Percentiles rank a stretch among this genome's conserved stretches.
phyloP scores from a whole-genome alignment of 805 yeast genomes.

The Metschnikowia santaceciliae region DNA sequence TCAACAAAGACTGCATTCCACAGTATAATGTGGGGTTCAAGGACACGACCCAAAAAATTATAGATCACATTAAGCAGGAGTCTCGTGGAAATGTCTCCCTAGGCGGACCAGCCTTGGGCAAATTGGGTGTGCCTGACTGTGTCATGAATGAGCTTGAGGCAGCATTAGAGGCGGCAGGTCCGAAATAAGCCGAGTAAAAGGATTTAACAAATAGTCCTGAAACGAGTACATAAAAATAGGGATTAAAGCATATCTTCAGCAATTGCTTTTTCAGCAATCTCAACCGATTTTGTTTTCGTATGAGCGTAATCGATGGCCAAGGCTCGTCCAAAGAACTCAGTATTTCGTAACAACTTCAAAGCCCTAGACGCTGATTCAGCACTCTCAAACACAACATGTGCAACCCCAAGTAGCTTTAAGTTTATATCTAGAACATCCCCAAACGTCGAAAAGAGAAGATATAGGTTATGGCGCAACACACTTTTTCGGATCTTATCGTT shows the following conservation, averaged over 20 bases:
- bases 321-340: constrained; percentile 50
- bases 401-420: constrained; percentile 58
- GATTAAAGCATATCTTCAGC: not conserved
- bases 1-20: constrained; percentile 61
- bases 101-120: constrained; percentile 77
- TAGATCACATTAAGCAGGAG: constrained; percentile 27
- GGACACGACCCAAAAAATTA: constrained; percentile 34
- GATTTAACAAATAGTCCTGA: not conserved
- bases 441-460: constrained; percentile 54
- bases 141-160: constrained; percentile 58
- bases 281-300: constrained; percentile 24
- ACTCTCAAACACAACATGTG: constrained; percentile 53
- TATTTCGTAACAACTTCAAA: constrained; percentile 42
- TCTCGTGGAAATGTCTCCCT: constrained; percentile 43
- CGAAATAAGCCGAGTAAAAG: not conserved
- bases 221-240: not conserved
- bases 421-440: constrained; percentile 62
- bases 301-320: constrained; percentile 36
- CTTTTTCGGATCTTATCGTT: constrained; percentile 50
- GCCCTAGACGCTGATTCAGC: constrained; percentile 51
- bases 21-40: constrained; percentile 70
- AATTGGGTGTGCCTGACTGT: constrained; percentile 86
- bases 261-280: constrained; percentile 11
- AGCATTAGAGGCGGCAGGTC: constrained; percentile 32
- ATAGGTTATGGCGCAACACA: constrained; percentile 50